Evolutionary conservation across 805 yeast genomes (phyloP).

Genomic region (Candida gorgasii): DNA sequence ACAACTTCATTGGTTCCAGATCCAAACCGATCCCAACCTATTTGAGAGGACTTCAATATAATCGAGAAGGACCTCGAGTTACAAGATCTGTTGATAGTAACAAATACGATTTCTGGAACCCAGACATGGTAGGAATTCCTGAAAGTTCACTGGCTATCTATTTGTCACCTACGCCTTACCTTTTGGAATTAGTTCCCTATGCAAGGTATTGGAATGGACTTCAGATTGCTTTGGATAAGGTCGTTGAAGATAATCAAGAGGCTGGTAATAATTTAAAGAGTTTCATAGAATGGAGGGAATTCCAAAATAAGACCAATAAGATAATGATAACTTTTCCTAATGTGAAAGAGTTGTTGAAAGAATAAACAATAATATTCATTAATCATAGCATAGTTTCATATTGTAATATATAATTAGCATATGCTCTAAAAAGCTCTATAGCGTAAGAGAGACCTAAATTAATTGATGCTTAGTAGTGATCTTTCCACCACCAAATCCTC

Average conservation of each 20-base stretch:
- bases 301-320: constrained; percentile 22
- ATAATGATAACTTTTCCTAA: constrained; percentile 9
- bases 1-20: constrained; percentile 33
- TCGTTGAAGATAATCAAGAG: constrained; percentile 12
- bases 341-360: not conserved
- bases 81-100: constrained; percentile 12
- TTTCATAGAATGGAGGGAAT: constrained; percentile 36
- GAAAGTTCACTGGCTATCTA: constrained; percentile 33
- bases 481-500: constrained; percentile 73
- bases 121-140: constrained; percentile 30
- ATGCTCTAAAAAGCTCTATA: too few species aligned
- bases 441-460: too few species aligned
- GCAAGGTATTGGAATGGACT: constrained; percentile 34
- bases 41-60: constrained; percentile 24
- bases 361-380: not conserved
- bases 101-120: constrained; percentile 13
- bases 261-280: constrained; percentile 24
- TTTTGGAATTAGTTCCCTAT: constrained; percentile 33
- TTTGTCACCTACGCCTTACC: constrained; percentile 25
- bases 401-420: too few species aligned
- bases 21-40: constrained; percentile 34
- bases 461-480: constrained; percentile 53
- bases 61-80: constrained; percentile 18
- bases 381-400: constrained; percentile 8
- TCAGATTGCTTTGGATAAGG: constrained; percentile 26